Conservation (phyloP, 2,329 filamentous ascomycete genomes). For the Penicillium olsonii region DNA sequence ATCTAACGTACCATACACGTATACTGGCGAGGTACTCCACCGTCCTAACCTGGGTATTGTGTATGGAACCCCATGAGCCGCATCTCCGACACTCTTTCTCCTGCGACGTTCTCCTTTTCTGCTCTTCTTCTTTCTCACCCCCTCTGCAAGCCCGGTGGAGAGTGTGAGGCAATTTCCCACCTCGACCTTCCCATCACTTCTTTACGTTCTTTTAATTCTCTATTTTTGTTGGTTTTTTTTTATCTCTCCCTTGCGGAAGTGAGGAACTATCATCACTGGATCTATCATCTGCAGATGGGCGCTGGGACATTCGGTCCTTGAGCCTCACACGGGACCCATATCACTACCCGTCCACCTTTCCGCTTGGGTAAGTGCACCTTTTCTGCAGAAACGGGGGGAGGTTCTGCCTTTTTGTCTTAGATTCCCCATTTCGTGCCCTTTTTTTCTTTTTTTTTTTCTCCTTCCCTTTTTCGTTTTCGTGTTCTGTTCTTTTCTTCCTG, state of each 20-base stretch:
- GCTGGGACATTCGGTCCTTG: conserved; percentile 15
- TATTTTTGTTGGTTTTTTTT: no score
- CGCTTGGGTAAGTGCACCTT: conserved; percentile 10
- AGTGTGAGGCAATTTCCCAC: no score
- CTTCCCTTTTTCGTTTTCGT: neutral
- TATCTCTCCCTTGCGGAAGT: conserved; percentile 2
- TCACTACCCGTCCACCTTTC: conserved; percentile 12
- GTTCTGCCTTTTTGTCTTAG: neutral
- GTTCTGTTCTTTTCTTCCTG: neutral
- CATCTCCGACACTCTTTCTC: neutral
- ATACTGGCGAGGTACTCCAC: neutral
- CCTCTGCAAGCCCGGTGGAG: no score
- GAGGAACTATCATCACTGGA: conserved; percentile 5
- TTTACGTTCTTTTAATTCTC: conserved; percentile 1
- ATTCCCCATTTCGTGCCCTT: neutral
- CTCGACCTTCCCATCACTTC: neutral
- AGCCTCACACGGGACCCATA: conserved; percentile 25
- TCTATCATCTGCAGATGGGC: conserved; percentile 15
- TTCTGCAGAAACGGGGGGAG: conserved; percentile 2
- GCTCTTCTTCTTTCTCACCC: neutral
- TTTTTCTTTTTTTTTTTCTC: neutral
- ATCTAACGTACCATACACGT: neutral
- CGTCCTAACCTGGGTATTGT: neutral
- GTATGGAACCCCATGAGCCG: conserved; percentile 9
- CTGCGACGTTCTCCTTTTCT: conserved; percentile 4